Evolutionary conservation across 1,139 yeast genomes (phyloP), one percentile per base, ranked within the genome.

Genomic region (Suhomyces atakaporum): DNA sequence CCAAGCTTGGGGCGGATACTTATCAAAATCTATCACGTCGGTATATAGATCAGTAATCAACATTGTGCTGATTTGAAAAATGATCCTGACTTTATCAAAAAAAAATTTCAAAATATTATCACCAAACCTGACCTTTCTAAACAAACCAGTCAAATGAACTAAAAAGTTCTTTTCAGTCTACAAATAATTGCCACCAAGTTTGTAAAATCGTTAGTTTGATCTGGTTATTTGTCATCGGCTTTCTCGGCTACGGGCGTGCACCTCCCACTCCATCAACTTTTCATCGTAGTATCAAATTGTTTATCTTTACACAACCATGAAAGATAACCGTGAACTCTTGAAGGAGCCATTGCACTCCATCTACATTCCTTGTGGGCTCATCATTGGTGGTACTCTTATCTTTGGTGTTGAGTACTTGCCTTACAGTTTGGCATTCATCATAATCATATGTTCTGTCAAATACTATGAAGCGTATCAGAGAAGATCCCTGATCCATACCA

Each of bases 311-410:
- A 13, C 13, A 29, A 37, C 16, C 16, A 64, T 66, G 69, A 69
- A 63, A 43, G 77, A 71, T 45, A 69, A 69, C 45, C 62, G 78
- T 44, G 75, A 71, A 35, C 60, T 77, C 31, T 63, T 80, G 47
- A 75, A 79, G 53, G 72, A 77, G 39, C 87, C 89, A 7, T 59
- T 84, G 31, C 92, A 84, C 54, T 87, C 88, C 29, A 75, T 84
- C 33, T 79, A 76, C 53, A 84, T 84, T 44, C 94, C 94, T 5
- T 62, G 75, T 22, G 76, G 66, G 1, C 68, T 84, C 36, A 70
- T 84, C 38, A 39, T 82, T n/a, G 69, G 72, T 26, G 94, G 94
- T 18, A 73, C 82, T 6, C 59, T 67, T 23, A 69, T 84, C 47
- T 66, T 82, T 43, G 78, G 79, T 33, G 63, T 58, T 44, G 64